Percentiles rank a stretch among this genome's conserved stretches.
Conservation (phyloP, 1,284 basidiomycete species). For the Trichosporon sp. region DNA sequence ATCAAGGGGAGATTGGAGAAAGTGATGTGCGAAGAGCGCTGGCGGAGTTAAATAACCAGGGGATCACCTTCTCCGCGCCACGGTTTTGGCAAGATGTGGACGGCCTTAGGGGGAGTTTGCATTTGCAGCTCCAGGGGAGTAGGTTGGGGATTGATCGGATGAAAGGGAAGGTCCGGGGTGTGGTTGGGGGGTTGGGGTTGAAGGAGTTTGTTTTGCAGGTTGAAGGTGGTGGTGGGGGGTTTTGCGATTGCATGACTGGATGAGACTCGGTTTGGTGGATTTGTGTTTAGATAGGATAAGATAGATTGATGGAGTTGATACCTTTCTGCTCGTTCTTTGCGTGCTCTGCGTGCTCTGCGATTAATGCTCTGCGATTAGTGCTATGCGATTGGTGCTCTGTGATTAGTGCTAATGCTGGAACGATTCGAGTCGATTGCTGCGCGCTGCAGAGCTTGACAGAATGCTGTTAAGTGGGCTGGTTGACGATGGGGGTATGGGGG, state of each 20-base stretch:
- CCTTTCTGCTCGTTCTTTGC: background rate
- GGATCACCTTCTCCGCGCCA: slow-evolving; percentile 72
- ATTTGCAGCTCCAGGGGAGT: slow-evolving; percentile 64
- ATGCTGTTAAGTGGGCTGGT: too few relatives aligned
- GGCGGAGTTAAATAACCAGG: slow-evolving; percentile 65
- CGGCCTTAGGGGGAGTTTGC: slow-evolving; percentile 77
- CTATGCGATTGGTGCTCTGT: too few relatives aligned
- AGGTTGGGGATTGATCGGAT: background rate
- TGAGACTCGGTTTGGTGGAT: background rate
- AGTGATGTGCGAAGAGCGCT: slow-evolving; percentile 71
- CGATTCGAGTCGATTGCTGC: too few relatives aligned
- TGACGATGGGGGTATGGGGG: too few relatives aligned
- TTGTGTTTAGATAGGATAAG: too few relatives aligned
- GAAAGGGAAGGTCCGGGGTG: slow-evolving; percentile 15
- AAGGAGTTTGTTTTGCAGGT: slow-evolving; percentile 83
- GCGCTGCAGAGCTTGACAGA: too few relatives aligned
- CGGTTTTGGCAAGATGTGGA: slow-evolving; percentile 97
- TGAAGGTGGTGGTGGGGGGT: slow-evolving; percentile 48
- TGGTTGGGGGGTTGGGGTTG: slow-evolving; percentile 54
- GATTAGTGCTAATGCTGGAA: too few relatives aligned
- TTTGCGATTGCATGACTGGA: slow-evolving; percentile 56
- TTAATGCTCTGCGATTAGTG: too few relatives aligned
- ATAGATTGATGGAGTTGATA: background rate
- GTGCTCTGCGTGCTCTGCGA: too few relatives aligned
- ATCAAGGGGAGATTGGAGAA: too few relatives aligned